Conservation (phyloP, 306 rosid genomes). For the Cucurbita ficifolia region DNA sequence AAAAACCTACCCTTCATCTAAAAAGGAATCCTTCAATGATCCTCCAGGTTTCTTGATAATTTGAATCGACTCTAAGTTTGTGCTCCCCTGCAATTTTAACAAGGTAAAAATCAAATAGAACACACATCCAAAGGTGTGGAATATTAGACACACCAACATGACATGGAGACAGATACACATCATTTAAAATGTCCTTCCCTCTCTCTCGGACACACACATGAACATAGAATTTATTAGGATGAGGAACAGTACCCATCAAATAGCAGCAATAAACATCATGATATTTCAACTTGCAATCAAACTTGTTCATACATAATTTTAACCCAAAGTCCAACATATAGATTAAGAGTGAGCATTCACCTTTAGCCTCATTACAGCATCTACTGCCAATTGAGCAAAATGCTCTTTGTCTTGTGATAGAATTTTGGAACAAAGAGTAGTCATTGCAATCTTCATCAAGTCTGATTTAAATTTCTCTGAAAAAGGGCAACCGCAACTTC, state of each 20-base stretch:
- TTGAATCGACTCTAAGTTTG: constrained; percentile 87
- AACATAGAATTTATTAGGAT: background rate
- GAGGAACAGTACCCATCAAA: background rate
- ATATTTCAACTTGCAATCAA: background rate
- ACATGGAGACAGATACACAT: background rate
- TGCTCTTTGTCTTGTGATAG: constrained; percentile 93
- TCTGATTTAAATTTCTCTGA: constrained; percentile 79
- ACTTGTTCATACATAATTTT: background rate
- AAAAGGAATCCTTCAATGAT: constrained; percentile 69
- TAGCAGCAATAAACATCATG: background rate
- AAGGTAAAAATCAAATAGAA: background rate
- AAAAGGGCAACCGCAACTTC: background rate
- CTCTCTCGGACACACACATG: background rate
- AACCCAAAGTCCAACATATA: background rate
- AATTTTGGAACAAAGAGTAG: constrained; percentile 95
- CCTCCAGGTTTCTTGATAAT: constrained; percentile 97
- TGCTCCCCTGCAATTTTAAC: constrained; percentile 72
- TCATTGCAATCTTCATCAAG: constrained; percentile 92
- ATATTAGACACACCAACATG: background rate
- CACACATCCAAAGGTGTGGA: background rate
- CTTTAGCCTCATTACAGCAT: constrained; percentile 92
- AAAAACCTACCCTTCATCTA: constrained; percentile 76
- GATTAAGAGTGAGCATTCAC: constrained; percentile 17
- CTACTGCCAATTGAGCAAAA: constrained; percentile 82
- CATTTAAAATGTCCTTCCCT: background rate